Conservation (phyloP, 768 basidiomycete species). For the Boletus eberwhitei region DNA sequence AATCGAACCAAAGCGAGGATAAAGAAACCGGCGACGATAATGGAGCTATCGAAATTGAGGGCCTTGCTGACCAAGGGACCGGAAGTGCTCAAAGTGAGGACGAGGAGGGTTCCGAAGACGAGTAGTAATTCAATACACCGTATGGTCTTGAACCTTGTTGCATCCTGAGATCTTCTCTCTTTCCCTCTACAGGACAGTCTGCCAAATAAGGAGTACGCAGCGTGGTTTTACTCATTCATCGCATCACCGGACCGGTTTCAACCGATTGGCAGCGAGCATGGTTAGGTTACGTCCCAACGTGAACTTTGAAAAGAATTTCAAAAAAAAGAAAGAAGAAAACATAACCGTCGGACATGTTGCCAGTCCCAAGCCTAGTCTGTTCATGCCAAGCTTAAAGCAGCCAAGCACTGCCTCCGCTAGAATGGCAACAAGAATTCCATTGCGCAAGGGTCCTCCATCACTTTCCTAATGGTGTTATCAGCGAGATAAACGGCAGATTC, state of each 20-base stretch:
- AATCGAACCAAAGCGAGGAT: conserved; percentile 50
- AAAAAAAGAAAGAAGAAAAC: background rate
- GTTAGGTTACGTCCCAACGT: conserved; percentile 2
- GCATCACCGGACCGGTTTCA: conserved; percentile 6
- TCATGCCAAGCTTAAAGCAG: background rate
- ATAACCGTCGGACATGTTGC: background rate
- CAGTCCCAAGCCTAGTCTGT: background rate
- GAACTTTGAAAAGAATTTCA: conserved; percentile 4
- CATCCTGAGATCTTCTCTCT: conserved; percentile 26
- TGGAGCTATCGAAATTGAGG: conserved; percentile 58
- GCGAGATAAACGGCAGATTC: conserved; percentile 12
- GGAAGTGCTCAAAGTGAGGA: conserved; percentile 27
- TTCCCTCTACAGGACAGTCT: conserved; percentile 19
- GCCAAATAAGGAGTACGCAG: conserved; percentile 14
- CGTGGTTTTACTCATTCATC: background rate
- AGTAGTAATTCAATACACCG: conserved; percentile 22
- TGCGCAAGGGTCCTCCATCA: background rate
- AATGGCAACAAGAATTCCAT: conserved; percentile 18
- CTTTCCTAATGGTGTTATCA: conserved; percentile 5
- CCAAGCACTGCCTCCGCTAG: conserved; percentile 20
- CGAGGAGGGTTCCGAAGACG: conserved; percentile 31
- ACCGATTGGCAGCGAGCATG: conserved; percentile 1
- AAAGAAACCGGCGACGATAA: conserved; percentile 39
- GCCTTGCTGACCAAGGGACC: conserved; percentile 37
- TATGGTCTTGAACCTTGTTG: conserved; percentile 33